A percentile compares a stretch with the other conserved stretches of the same genome.
Evolutionary conservation across 163 green algal genomes (phyloP).

Genomic region (Chlamydomonas reinhardtii): DNA sequence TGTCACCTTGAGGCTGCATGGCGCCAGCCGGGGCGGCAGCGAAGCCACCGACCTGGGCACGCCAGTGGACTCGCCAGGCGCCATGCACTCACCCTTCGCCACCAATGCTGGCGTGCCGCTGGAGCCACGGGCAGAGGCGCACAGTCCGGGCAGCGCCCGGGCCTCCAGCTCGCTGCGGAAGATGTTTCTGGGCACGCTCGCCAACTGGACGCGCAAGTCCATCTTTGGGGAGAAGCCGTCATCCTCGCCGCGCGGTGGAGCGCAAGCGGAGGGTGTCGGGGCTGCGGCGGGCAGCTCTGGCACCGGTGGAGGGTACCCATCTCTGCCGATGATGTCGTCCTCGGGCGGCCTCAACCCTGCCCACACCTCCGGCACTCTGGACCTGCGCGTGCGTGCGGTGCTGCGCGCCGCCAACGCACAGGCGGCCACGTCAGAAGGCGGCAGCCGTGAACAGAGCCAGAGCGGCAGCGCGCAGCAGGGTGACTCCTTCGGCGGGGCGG

Average conservation of each 20-base stretch:
- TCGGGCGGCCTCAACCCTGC: not conserved
- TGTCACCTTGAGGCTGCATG: not conserved
- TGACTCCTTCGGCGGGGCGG: not conserved
- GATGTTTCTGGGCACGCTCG: not conserved
- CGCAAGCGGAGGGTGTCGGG: not conserved
- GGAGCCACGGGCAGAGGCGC: no score
- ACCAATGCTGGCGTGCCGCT: no score
- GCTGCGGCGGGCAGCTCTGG: not conserved
- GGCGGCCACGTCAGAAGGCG: not conserved
- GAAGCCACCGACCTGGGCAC: not conserved
- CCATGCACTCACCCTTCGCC: no score
- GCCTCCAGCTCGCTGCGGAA: not conserved
- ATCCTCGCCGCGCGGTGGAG: no score
- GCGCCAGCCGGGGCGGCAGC: not conserved
- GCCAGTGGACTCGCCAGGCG: no score
- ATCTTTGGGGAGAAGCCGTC: not conserved
- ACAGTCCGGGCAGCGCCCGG: not conserved
- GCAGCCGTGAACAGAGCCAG: not conserved
- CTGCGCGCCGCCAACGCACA: constrained; percentile 18
- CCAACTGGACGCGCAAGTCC: not conserved
- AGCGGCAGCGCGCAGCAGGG: not conserved
- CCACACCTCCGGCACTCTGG: not conserved
- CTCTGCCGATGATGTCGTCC: not conserved
- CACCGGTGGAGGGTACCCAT: not conserved
- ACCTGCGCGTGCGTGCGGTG: constrained; percentile 24